Conservation (phyloP, 306 rosid species). For the Trifolium pratense region DNA sequence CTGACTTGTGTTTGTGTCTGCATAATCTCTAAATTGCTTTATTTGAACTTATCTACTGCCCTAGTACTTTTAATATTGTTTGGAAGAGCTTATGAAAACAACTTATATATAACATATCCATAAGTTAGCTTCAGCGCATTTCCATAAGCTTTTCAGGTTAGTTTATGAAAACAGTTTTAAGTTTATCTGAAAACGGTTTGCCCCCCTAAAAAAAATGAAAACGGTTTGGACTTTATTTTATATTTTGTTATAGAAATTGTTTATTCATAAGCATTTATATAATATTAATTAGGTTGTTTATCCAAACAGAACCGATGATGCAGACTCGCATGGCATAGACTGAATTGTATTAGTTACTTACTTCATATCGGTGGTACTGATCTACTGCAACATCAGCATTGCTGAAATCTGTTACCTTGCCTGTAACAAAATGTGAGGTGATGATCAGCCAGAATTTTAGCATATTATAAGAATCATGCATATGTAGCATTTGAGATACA, state of each 20-base stretch:
- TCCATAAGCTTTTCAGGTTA: no score
- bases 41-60: no score
- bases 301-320: background rate
- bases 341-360: constrained; percentile 34
- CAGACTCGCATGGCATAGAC: background rate
- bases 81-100: no score
- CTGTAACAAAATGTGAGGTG: constrained; percentile 51
- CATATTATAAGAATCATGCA: constrained; percentile 4
- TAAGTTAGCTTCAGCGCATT: background rate
- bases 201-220: no score
- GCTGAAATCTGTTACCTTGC: constrained; percentile 68
- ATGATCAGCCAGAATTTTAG: constrained; percentile 6
- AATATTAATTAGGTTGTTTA: background rate
- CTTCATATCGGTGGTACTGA: constrained; percentile 75
- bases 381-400: constrained; percentile 91
- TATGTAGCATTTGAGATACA: background rate
- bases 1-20: no score
- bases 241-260: no score
- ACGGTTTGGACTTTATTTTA: no score
- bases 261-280: no score
- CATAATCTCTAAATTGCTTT: no score
- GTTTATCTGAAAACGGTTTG: no score
- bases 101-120: no score
- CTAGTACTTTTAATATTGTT: no score
- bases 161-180: background rate